phyloP scores from a whole-genome alignment of 768 basidiomycete species.

The Chalciporus sphaerocephalus region DNA sequence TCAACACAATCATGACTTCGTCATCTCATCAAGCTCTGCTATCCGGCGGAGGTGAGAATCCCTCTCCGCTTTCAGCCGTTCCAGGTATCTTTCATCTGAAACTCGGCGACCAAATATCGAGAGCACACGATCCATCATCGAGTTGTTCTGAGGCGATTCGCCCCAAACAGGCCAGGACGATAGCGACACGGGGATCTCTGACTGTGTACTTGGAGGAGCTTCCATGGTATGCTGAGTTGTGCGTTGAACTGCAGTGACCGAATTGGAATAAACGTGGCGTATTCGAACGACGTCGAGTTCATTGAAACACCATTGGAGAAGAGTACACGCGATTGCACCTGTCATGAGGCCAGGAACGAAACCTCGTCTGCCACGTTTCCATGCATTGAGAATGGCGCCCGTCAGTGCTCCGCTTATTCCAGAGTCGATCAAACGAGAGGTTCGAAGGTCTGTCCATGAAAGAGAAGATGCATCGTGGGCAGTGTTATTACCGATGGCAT shows the following conservation, averaged over 20 bases:
- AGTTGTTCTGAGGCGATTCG: constrained; percentile 1
- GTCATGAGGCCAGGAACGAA: constrained; percentile 58
- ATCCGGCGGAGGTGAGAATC: constrained; percentile 54
- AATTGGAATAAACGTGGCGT: constrained; percentile 44
- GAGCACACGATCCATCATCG: constrained; percentile 37
- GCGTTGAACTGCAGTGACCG: background rate
- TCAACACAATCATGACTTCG: constrained; percentile 13
- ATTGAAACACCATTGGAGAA: constrained; percentile 68
- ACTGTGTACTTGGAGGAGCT: background rate
- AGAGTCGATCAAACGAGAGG: constrained; percentile 61
- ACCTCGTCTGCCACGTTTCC: constrained; percentile 59
- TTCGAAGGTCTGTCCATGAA: constrained; percentile 53
- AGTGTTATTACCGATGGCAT: constrained; percentile 20
- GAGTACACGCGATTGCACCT: constrained; percentile 51
- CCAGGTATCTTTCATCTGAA: constrained; percentile 70
- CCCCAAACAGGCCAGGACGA: constrained; percentile 15
- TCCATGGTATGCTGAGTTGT: background rate
- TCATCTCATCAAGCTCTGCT: constrained; percentile 46
- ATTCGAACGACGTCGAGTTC: constrained; percentile 60
- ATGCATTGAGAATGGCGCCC: constrained; percentile 54
- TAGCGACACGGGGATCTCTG: constrained; percentile 3
- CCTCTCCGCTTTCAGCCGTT: constrained; percentile 53
- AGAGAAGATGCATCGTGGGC: constrained; percentile 15
- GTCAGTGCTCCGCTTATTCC: constrained; percentile 67
- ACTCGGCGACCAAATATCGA: constrained; percentile 38